Conservation (phyloP, 352 stramenopile genomes). For the Pythium myriotylum region DNA sequence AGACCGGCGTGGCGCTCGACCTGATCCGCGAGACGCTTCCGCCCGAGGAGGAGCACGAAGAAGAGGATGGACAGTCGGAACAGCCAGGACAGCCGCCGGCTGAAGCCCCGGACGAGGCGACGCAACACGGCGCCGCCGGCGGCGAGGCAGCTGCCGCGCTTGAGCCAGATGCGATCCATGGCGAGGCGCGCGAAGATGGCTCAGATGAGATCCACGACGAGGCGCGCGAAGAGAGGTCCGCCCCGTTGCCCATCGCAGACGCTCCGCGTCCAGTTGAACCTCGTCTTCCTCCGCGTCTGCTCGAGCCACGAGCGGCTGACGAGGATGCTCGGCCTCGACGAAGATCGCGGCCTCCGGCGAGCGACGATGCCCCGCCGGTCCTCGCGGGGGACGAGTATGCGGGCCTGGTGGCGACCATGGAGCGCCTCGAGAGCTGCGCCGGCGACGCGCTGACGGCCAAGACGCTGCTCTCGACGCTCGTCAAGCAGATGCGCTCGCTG, state of each 20-base stretch:
- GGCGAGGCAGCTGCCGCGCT: background rate
- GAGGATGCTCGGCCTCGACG: constrained; percentile 69
- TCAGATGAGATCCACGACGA: too few species aligned
- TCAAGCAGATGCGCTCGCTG: constrained; percentile 81
- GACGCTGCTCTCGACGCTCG: constrained; percentile 60
- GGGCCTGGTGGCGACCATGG: constrained; percentile 45
- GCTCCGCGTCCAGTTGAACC: too few species aligned
- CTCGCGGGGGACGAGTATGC: constrained; percentile 50
- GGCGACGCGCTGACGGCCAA: constrained; percentile 56
- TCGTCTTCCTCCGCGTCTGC: too few species aligned
- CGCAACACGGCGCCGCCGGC: background rate
- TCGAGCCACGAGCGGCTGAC: constrained; percentile 14
- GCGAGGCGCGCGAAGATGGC: too few species aligned
- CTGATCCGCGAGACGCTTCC: constrained; percentile 33
- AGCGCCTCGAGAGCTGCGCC: constrained; percentile 46
- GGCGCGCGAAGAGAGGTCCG: too few species aligned
- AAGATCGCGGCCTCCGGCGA: constrained; percentile 43
- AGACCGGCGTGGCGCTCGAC: constrained; percentile 53
- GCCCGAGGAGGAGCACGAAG: background rate
- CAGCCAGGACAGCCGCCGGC: background rate
- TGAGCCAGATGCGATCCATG: background rate
- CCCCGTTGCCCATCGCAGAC: too few species aligned
- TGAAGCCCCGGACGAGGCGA: background rate
- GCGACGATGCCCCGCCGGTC: constrained; percentile 31
- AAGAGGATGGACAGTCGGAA: constrained; percentile 4